Percentiles rank a stretch among this genome's conserved stretches.
Evolutionary conservation across 176 grass and related monocot species (phyloP).

Genomic region (Paspalum notatum): DNA sequence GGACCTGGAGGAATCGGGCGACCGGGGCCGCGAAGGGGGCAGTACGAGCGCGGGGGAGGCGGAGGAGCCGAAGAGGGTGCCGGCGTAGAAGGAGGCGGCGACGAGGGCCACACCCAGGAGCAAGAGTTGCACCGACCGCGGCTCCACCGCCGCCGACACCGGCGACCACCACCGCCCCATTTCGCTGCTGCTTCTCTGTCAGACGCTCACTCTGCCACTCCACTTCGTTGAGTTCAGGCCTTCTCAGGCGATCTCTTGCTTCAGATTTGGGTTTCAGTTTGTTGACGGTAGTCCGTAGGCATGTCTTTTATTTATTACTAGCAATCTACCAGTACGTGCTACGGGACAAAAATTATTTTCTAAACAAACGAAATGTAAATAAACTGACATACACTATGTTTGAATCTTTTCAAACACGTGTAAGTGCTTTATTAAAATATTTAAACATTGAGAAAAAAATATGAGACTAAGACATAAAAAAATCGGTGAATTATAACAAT

Average conservation of each 20-base stretch:
- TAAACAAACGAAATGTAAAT: too few relatives aligned
- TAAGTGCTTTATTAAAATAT: too few relatives aligned
- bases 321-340: too few relatives aligned
- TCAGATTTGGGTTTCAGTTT: not conserved
- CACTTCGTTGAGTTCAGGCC: not conserved
- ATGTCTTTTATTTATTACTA: not conserved
- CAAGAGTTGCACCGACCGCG: slow-evolving; percentile 53
- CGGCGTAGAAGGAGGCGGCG: slow-evolving; percentile 72
- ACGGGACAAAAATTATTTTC: too few relatives aligned
- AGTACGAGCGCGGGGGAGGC: slow-evolving; percentile 28
- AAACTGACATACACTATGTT: too few relatives aligned
- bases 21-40: slow-evolving; percentile 12
- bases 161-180: slow-evolving; percentile 48
- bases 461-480: too few relatives aligned
- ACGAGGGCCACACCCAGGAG: slow-evolving; percentile 65
- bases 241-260: slow-evolving; percentile 28
- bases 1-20: slow-evolving; percentile 21
- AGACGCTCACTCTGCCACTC: not conserved
- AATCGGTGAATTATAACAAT: too few relatives aligned
- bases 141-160: slow-evolving; percentile 50
- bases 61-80: slow-evolving; percentile 73
- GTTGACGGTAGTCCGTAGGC: too few relatives aligned
- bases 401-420: too few relatives aligned
- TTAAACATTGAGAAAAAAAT: too few relatives aligned
- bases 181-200: slow-evolving; percentile 27